Conservation (phyloP, 2,329 filamentous ascomycete genomes). For the Phaeomoniella chlamydospora region DNA sequence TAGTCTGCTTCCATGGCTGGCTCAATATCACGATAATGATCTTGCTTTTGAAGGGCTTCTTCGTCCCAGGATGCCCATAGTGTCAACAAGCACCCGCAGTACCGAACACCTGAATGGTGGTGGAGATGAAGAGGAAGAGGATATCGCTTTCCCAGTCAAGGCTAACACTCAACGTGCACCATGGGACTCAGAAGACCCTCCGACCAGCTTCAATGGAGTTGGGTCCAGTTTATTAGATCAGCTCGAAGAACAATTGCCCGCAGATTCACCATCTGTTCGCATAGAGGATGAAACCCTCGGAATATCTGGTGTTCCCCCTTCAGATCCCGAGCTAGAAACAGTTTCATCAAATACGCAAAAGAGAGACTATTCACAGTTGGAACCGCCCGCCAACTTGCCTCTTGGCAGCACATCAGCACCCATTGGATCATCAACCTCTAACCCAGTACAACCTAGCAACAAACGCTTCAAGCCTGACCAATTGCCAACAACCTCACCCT, state of each 20-base stretch:
- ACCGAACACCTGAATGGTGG: background rate
- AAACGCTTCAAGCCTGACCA: too few species aligned
- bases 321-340: background rate
- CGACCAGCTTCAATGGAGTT: too few species aligned
- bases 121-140: background rate
- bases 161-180: background rate
- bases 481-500: too few species aligned
- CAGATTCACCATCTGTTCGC: background rate
- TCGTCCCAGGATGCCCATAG: slow-evolving; percentile 35
- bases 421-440: too few species aligned
- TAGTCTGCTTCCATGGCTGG: slow-evolving; percentile 69
- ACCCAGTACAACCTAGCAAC: too few species aligned
- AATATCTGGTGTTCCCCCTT: too few species aligned
- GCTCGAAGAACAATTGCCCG: background rate
- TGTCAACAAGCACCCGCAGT: slow-evolving; percentile 11
- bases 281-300: background rate
- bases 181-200: background rate
- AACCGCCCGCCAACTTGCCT: too few species aligned
- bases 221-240: background rate
- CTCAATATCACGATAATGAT: slow-evolving; percentile 40
- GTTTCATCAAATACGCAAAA: too few species aligned
- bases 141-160: background rate
- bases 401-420: too few species aligned
- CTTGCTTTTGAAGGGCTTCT: slow-evolving; percentile 52
- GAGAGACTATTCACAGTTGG: too few species aligned